Conservation (phyloP, 345 rosid genomes). For the Citrus trifoliata region DNA sequence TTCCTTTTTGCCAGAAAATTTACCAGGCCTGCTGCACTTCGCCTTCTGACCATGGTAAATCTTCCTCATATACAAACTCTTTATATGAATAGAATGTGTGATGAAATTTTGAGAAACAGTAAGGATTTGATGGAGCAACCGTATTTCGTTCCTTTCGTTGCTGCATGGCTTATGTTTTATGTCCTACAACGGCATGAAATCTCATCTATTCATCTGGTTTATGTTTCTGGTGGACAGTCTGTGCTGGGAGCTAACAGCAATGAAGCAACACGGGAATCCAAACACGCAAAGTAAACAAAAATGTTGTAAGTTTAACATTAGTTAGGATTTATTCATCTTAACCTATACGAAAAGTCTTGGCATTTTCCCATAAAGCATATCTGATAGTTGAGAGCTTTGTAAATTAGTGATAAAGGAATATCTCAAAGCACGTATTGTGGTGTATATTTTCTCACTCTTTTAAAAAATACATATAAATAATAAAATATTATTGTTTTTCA, state of each 20-base stretch:
- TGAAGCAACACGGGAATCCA: conserved; percentile 11
- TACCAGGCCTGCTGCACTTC: conserved; percentile 85
- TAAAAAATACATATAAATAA: neutral
- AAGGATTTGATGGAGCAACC: neutral
- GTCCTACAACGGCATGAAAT: neutral
- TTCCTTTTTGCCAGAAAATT: conserved; percentile 97
- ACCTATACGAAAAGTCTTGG: conserved; percentile 11
- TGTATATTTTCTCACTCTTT: neutral
- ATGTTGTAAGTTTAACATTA: conserved; percentile 1
- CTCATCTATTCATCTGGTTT: conserved; percentile 1
- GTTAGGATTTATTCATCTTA: conserved; percentile 4
- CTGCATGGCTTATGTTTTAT: neutral
- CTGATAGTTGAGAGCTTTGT: neutral
- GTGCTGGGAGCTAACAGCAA: conserved; percentile 24
- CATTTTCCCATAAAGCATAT: neutral
- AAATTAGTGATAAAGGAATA: neutral
- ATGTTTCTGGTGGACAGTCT: conserved; percentile 23
- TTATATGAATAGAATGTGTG: neutral
- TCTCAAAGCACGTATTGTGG: neutral
- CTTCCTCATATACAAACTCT: neutral
- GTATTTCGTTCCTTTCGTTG: neutral
- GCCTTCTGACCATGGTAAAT: conserved; percentile 66
- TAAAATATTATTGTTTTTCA: neutral
- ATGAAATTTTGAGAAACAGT: neutral
- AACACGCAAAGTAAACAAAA: conserved; percentile 4